Evolutionary conservation across 345 rosid genomes (phyloP), one percentile per base, ranked within the genome.

Genomic region (Hevea brasiliensis): DNA sequence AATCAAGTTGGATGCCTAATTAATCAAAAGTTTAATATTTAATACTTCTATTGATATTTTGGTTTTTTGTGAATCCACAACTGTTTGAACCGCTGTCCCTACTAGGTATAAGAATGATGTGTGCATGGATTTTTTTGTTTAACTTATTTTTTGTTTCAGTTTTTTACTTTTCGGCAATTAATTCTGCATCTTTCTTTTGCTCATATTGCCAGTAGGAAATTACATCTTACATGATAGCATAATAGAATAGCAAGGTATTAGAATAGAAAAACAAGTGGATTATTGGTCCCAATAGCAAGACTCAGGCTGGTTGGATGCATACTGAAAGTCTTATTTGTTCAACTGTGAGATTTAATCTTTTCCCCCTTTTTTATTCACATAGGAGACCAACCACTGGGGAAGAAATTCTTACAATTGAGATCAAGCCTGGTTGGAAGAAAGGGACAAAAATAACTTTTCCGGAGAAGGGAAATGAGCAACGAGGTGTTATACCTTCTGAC

Each of bases 391-490:
- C 72, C 26, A 80, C 92, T 0, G 85, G 83, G 18, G 94, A 91
- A 72, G 97, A 90, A 82, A 89, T 90, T 56, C 89, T 91, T 41
- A 76, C 92, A 8, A 87, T 94, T 45, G 91, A 89, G 77, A 83
- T 92, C 78, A 91, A 87, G 85, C 94, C 91, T 0, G 97, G 98
- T 27, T 90, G 97, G 94, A 91, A 91, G 78, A 93, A 89, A 80
- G 97, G 98, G 51, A 91, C 96, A 14, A 94, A 90, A 79, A 85
- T 91, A 47, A 94, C 94, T 3, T 94, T 90, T 76, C 86, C 85
- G 1, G 88, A 84, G 68, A 94, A 91, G 77, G 98, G 98, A 56
- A 89, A 90, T 54, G 94, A 91, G 73, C 89, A 82, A 17, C 86
- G 87, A 1, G 93, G 92, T 23, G 65, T 85, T 70, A 77, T 86